Conservation (phyloP, 1,139 yeast genomes). For the Kodamaea plutei region DNA sequence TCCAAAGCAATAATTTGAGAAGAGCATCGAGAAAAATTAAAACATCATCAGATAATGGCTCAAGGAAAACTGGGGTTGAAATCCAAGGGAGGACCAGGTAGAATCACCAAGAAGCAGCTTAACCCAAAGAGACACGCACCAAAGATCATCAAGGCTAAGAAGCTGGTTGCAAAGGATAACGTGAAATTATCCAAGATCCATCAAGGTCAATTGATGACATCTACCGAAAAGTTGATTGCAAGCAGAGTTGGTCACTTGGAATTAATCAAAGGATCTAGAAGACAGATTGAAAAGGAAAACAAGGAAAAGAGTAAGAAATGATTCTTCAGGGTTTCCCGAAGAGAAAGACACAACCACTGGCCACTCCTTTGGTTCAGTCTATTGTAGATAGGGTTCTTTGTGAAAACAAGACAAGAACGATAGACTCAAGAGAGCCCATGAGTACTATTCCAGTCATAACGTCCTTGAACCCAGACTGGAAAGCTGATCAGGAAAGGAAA, state of each 20-base stretch:
- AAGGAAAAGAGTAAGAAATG: constrained; percentile 25
- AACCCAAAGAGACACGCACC: constrained; percentile 73
- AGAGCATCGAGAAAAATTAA: constrained; percentile 1
- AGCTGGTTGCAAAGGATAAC: constrained; percentile 44
- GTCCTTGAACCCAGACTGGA: constrained; percentile 32
- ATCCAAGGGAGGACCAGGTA: constrained; percentile 29
- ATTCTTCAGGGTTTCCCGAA: constrained; percentile 3
- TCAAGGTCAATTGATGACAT: constrained; percentile 59
- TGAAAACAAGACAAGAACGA: constrained; percentile 8
- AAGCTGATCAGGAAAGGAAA: constrained; percentile 18
- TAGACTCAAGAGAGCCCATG: constrained; percentile 8
- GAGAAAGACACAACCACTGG: not conserved
- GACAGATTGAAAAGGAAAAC: constrained; percentile 62
- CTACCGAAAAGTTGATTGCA: constrained; percentile 83
- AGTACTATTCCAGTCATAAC: constrained; percentile 22
- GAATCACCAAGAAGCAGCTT: constrained; percentile 50
- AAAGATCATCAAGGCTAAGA: constrained; percentile 65
- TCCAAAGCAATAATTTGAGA: not conserved
- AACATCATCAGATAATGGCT: constrained; percentile 41
- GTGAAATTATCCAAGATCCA: constrained; percentile 57
- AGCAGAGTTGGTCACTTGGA: constrained; percentile 95
- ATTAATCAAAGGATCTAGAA: constrained; percentile 84
- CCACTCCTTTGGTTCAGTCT: not conserved
- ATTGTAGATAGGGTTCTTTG: constrained; percentile 4
- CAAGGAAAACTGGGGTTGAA: constrained; percentile 53